A percentile compares a stretch with the other conserved stretches of the same genome.
These are phyloP conservation scores for Aspergillus japonicus DNA, from an alignment of 2,329 filamentous ascomycete species.

Conservation along the genomic window DNA sequence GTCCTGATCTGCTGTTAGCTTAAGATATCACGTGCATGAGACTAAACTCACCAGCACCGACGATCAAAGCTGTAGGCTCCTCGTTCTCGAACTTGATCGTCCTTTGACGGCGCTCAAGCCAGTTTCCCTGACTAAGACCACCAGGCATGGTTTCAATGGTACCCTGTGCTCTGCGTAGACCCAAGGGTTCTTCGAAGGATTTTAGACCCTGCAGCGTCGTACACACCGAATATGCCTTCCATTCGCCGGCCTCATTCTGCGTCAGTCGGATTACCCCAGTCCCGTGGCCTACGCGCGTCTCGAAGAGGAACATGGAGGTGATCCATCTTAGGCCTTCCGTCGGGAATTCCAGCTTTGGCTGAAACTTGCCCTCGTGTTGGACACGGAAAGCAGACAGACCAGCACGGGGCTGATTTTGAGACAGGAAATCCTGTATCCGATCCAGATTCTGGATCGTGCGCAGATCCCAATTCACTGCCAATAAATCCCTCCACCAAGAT, in stretches of 20 bases:
- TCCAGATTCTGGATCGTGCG: slow-evolving; percentile 34
- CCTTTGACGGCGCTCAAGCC: slow-evolving; percentile 36
- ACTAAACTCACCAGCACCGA: slow-evolving; percentile 38
- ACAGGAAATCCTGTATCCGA: slow-evolving; percentile 34
- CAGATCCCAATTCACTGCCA: slow-evolving; percentile 43
- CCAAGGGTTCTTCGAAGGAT: slow-evolving; percentile 34
- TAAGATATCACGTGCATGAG: not conserved
- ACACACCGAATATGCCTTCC: slow-evolving; percentile 43
- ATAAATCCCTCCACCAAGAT: slow-evolving; percentile 45
- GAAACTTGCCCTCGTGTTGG: slow-evolving; percentile 34
- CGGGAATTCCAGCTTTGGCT: slow-evolving; percentile 29
- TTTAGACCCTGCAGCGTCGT: slow-evolving; percentile 40
- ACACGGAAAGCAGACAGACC: slow-evolving; percentile 32
- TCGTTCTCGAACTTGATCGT: slow-evolving; percentile 35
- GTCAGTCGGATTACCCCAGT: slow-evolving; percentile 39
- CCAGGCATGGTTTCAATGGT: slow-evolving; percentile 37
- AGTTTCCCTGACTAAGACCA: slow-evolving; percentile 33
- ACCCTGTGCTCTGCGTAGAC: slow-evolving; percentile 32
- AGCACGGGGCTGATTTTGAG: slow-evolving; percentile 24
- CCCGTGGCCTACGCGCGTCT: slow-evolving; percentile 37
- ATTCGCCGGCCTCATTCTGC: slow-evolving; percentile 26
- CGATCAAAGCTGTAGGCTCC: slow-evolving; percentile 42
- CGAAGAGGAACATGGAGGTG: slow-evolving; percentile 42
- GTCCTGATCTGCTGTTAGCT: slow-evolving; percentile 28
- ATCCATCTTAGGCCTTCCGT: slow-evolving; percentile 36